phyloP scores from a whole-genome alignment of 495 filamentous ascomycete genomes.

The Aspergillus avenaceus region DNA sequence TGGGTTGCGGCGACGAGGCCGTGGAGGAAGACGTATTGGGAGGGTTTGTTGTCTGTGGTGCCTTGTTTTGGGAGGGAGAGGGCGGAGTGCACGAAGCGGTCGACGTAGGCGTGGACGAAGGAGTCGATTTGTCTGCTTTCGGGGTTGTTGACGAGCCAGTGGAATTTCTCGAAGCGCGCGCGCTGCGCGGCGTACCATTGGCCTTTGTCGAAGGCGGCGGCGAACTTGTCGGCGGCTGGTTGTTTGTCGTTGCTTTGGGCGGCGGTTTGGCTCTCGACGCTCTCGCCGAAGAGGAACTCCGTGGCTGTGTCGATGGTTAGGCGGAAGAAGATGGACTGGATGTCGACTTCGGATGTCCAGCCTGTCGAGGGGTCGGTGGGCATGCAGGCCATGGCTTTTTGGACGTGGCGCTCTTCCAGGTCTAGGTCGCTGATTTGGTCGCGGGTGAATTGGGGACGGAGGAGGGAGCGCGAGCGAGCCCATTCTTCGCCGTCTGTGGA shows the following conservation, averaged over 20 bases:
- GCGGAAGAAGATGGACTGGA: conserved; percentile 59
- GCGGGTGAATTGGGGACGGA: conserved; percentile 53
- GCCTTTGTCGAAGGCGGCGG: conserved; percentile 37
- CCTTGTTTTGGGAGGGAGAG: conserved; percentile 16
- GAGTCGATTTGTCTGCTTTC: conserved; percentile 39
- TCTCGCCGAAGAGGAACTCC: conserved; percentile 65
- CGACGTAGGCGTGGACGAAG: conserved; percentile 49
- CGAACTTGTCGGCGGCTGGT: conserved; percentile 30
- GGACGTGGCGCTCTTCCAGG: conserved; percentile 48
- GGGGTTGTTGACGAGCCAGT: conserved; percentile 46
- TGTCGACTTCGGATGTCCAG: conserved; percentile 47
- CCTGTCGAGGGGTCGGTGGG: conserved; percentile 27
- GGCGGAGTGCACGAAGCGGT: conserved; percentile 39
- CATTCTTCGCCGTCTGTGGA: conserved; percentile 46
- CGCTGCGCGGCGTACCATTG: conserved; percentile 33
- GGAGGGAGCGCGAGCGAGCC: conserved; percentile 50
- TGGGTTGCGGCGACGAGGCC: conserved; percentile 31
- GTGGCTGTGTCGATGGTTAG: conserved; percentile 65
- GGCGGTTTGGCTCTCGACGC: conserved; percentile 36
- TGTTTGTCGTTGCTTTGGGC: conserved; percentile 20
- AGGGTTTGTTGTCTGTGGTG: conserved; percentile 17
- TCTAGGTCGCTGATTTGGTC: conserved; percentile 48
- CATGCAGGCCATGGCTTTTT: conserved; percentile 38
- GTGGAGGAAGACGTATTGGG: conserved; percentile 37
- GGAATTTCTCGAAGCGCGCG: conserved; percentile 48